phyloP scores from a whole-genome alignment of 371 early-diverging fungal species.

The Umbelopsis sp. region DNA sequence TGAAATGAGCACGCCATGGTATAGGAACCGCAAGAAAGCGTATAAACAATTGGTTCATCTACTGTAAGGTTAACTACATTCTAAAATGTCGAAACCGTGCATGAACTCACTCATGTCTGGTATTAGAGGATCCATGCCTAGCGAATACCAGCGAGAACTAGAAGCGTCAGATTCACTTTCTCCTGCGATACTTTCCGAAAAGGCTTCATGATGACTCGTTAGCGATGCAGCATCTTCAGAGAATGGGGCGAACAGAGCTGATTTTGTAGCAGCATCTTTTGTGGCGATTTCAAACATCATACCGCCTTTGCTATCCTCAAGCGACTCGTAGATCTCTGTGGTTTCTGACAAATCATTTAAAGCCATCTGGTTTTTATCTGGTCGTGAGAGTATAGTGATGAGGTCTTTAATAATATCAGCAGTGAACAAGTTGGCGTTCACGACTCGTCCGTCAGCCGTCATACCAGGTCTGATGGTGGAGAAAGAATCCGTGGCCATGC shows the following conservation, averaged over 20 bases:
- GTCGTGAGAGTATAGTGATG: not conserved
- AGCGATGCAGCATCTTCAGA: not conserved
- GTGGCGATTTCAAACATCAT: not conserved
- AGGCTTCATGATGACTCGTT: not conserved
- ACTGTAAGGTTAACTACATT: not conserved
- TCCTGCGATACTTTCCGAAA: not conserved
- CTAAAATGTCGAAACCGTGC: slow-evolving; percentile 18
- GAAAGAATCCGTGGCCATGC: not conserved
- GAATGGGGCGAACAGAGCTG: slow-evolving; percentile 2
- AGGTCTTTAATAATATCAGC: slow-evolving; percentile 13
- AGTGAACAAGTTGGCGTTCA: slow-evolving; percentile 7
- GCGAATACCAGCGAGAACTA: not conserved
- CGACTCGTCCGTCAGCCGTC: slow-evolving; percentile 8
- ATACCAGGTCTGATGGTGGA: slow-evolving; percentile 10
- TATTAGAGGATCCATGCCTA: slow-evolving; percentile 17
- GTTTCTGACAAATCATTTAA: not conserved
- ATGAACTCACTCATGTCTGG: slow-evolving; percentile 13
- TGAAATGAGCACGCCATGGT: too few relatives aligned
- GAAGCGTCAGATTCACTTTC: not conserved
- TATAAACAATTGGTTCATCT: not conserved
- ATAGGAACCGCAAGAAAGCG: too few relatives aligned
- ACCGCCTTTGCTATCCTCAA: slow-evolving; percentile 9
- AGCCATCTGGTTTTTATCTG: not conserved
- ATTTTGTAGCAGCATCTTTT: not conserved
- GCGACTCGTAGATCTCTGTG: not conserved